Evolutionary conservation across 139 green algal genomes (phyloP).

Genomic region (Coelastrella sp.): DNA sequence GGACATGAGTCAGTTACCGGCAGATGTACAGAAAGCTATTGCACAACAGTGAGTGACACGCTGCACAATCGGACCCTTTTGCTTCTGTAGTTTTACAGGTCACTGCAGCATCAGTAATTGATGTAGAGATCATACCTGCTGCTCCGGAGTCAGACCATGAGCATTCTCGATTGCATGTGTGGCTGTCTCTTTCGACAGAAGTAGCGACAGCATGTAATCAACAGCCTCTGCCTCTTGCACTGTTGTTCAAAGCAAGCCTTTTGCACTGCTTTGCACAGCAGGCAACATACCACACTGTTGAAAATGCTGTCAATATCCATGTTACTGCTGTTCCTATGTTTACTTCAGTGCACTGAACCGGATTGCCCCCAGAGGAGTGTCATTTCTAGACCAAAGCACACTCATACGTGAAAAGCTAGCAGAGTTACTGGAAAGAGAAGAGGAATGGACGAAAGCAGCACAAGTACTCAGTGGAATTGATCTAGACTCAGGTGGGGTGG

Average conservation of each 20-base stretch:
- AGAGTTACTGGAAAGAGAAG: slow-evolving; percentile 78
- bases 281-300: no score
- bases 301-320: neutral
- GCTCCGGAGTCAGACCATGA: no score
- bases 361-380: slow-evolving; percentile 73
- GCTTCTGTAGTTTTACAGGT: no score
- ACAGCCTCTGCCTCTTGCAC: no score
- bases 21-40: slow-evolving; percentile 74
- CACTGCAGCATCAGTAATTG: no score
- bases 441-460: slow-evolving; percentile 92
- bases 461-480: slow-evolving; percentile 93
- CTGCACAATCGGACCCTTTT: no score
- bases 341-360: slow-evolving; percentile 26
- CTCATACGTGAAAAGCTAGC: slow-evolving; percentile 79
- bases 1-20: slow-evolving; percentile 66
- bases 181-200: no score
- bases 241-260: no score
- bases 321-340: neutral
- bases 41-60: slow-evolving; percentile 81
- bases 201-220: no score
- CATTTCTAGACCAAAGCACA: slow-evolving; percentile 87
- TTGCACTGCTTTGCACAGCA: no score
- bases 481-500: slow-evolving; percentile 74
- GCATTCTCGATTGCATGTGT: no score
- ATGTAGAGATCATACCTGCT: no score